Percentiles rank a stretch among this genome's conserved stretches.
phyloP scores from a whole-genome alignment of 2,329 filamentous ascomycete genomes.

The Magnaporthiopsis rhizophila region DNA sequence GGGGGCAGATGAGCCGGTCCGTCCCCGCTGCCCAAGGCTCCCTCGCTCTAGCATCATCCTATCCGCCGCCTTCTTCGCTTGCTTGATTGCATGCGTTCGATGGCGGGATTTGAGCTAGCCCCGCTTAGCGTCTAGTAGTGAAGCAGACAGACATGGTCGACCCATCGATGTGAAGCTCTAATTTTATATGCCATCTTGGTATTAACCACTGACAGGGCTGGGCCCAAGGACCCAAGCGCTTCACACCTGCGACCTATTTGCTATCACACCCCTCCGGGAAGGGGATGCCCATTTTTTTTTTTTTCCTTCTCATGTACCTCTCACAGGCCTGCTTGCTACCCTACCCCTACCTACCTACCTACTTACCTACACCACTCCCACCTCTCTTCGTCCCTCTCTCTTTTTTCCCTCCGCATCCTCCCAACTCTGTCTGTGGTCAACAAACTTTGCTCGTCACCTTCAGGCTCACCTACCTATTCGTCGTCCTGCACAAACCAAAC shows the following conservation, averaged over 20 bases:
- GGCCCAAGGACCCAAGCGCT: constrained; percentile 32
- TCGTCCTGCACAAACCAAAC: constrained; percentile 10
- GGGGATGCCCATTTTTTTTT: constrained; percentile 3
- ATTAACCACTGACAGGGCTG: constrained; percentile 34
- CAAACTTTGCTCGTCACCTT: constrained; percentile 7
- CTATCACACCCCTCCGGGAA: constrained; percentile 22
- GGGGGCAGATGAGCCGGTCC: constrained; percentile 1
- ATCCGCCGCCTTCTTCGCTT: background rate
- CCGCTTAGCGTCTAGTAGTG: constrained; percentile 26
- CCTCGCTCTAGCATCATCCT: background rate
- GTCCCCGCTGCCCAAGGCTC: background rate
- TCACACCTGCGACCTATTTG: constrained; percentile 31
- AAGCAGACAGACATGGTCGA: constrained; percentile 18
- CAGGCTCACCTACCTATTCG: constrained; percentile 1
- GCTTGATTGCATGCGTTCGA: background rate
- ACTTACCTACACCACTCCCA: constrained; percentile 3
- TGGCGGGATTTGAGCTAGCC: background rate
- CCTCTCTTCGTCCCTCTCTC: constrained; percentile 4
- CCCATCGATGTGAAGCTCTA: constrained; percentile 26
- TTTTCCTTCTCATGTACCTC: constrained; percentile 5
- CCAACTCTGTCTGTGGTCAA: constrained; percentile 2
- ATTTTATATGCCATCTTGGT: constrained; percentile 34
- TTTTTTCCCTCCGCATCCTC: constrained; percentile 7
- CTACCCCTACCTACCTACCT: background rate
- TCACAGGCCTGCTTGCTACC: constrained; percentile 2